Conservation (phyloP, 140 eudicot genomes). For the Erigeron philadelphicus region DNA sequence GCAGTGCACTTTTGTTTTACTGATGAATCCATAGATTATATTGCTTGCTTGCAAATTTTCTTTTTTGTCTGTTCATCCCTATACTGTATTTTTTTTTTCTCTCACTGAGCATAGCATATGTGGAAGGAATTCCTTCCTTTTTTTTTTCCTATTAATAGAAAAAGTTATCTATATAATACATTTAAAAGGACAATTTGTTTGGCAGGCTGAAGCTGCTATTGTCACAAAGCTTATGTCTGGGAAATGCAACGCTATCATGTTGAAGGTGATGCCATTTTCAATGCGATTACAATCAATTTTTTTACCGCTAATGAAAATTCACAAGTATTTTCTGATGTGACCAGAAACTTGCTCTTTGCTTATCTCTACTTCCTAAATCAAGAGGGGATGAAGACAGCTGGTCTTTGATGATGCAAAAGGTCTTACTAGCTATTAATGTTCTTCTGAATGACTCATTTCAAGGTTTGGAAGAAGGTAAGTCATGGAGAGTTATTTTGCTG, state of each 20-base stretch:
- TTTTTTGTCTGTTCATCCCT: not conserved
- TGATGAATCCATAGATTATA: constrained; percentile 10
- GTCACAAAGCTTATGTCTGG: constrained; percentile 61
- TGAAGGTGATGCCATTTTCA: constrained; percentile 48
- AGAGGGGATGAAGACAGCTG: constrained; percentile 85
- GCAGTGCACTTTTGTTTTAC: not conserved
- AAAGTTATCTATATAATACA: not conserved
- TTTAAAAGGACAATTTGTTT: constrained; percentile 3
- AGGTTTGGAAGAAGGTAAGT: constrained; percentile 83
- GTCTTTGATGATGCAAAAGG: constrained; percentile 73
- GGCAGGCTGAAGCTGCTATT: constrained; percentile 81
- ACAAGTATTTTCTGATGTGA: constrained; percentile 8
- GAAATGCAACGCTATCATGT: constrained; percentile 41
- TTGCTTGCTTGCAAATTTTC: constrained; percentile 2
- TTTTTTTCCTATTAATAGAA: not conserved
- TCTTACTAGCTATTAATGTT: constrained; percentile 53
- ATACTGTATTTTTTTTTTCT: not conserved
- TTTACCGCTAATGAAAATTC: constrained; percentile 4
- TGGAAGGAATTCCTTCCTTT: not conserved
- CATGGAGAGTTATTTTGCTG: constrained; percentile 2
- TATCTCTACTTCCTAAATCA: constrained; percentile 85
- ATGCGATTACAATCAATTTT: not conserved
- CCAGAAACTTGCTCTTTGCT: constrained; percentile 74
- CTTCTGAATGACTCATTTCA: constrained; percentile 64
- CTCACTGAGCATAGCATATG: constrained; percentile 3